Evolutionary conservation across 352 stramenopile genomes (phyloP).

Genomic region (Globisporangium irregulare): DNA sequence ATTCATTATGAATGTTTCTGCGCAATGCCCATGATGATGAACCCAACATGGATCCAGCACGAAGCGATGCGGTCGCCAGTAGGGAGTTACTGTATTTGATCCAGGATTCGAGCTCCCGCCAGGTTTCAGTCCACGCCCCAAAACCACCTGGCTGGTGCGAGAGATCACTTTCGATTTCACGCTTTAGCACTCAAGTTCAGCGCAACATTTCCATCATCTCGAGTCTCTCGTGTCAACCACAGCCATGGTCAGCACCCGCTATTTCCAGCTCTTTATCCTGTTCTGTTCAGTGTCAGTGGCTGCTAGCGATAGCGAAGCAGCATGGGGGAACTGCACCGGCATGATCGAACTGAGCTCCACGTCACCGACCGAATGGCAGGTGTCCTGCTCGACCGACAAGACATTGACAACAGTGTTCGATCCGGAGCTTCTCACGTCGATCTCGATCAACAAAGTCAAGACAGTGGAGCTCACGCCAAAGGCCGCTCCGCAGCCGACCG

Average conservation of each 20-base stretch:
- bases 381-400: constrained; percentile 1
- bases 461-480: not conserved
- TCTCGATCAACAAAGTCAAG: not conserved
- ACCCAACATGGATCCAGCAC: not conserved
- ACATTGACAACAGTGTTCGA: not conserved
- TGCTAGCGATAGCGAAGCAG: not conserved
- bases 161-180: not conserved
- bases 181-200: not conserved
- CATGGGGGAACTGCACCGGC: not conserved
- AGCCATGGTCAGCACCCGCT: not conserved
- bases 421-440: constrained; percentile 5
- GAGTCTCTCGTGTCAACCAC: not conserved
- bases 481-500: not conserved
- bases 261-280: not conserved
- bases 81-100: not conserved
- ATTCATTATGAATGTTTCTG: not conserved
- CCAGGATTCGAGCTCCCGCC: not conserved
- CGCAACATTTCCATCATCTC: not conserved
- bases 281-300: not conserved
- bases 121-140: not conserved
- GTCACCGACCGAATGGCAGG: not conserved
- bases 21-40: too few species aligned
- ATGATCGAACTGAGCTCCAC: constrained; percentile 6
- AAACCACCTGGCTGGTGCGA: not conserved
- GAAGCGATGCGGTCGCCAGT: not conserved